Evolutionary conservation across 805 yeast species (phyloP), one percentile per base, ranked within the genome.

Genomic region (Monosporozyma servazzii): DNA sequence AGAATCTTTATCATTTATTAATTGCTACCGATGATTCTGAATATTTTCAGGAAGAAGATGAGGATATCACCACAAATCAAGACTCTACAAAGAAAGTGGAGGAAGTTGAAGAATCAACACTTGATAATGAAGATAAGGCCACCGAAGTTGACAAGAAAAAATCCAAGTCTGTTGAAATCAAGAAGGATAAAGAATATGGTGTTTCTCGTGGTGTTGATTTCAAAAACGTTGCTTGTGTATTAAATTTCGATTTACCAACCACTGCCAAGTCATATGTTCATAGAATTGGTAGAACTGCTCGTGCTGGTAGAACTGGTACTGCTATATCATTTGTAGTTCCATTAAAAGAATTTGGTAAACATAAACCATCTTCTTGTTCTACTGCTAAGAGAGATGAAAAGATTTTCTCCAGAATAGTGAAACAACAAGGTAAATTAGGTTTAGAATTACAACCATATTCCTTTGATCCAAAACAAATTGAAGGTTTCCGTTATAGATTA

Each of bases 151-250:
- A 49, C 18, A 51, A 56, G 47, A 57, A 58, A 45, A 53, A 64
- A 20, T 63, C 61, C 54, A 66, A 66, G 53, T 60, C 62, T 25
- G 27, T 50, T 9, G 57, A 57, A 48, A 56, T 62, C 5, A 73
- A 71, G 51, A 74, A 77, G 52, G 89, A 84, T 61, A 76, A 74
- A 54, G 98, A 93, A 60, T 93, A 85, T 64, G 95, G 97, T 56
- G 97, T 90, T 42, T 86, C 96, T 25, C 80, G 99, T 68, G 99
- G 99, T 63, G 95, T 93, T 40, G 99, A 93, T 70, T 93, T 93
- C 75, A 83, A 79, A 61, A 91, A 93, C 61, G 98, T 93, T 53
- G 93, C 97, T 8, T 93, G 98, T 72, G 99, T 93, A 7, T 73
- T 93, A 57, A 93, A 93, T 70, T 93, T 93, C 67, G 99, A 93